Percentiles rank a stretch among this genome's conserved stretches.
Evolutionary conservation across 345 rosid species (phyloP).

Genomic region (Odontarrhena argentea): DNA sequence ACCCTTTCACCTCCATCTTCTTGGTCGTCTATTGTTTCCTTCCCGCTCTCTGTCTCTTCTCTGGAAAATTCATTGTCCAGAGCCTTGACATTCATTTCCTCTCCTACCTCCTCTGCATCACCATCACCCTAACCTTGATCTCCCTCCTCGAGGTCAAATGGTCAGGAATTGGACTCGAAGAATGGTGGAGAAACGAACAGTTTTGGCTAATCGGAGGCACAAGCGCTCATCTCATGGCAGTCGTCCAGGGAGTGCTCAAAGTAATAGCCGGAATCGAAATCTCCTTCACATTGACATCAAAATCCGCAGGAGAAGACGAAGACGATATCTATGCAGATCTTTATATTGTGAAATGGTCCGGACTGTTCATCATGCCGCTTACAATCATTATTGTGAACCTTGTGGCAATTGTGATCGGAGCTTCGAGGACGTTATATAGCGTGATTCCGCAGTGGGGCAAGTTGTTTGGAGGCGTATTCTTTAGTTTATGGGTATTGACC

Average conservation of each 20-base stretch:
- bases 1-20: constrained; percentile 87
- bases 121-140: constrained; percentile 58
- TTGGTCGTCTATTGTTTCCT: constrained; percentile 80
- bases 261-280: constrained; percentile 82
- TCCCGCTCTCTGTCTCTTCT: constrained; percentile 80
- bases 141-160: constrained; percentile 89
- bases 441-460: constrained; percentile 90
- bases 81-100: constrained; percentile 65
- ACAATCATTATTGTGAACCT: constrained; percentile 72
- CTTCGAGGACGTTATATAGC: constrained; percentile 70
- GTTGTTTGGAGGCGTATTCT: constrained; percentile 78
- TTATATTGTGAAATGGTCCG: constrained; percentile 85
- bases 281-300: constrained; percentile 75
- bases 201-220: constrained; percentile 95
- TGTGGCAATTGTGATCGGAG: constrained; percentile 67
- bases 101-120: constrained; percentile 65
- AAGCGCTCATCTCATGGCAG: constrained; percentile 86
- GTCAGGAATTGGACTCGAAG: constrained; percentile 85
- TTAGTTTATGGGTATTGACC: constrained; percentile 86
- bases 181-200: constrained; percentile 93
- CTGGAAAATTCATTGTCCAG: constrained; percentile 76
- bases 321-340: constrained; percentile 78
- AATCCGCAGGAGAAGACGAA: constrained; percentile 71
- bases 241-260: constrained; percentile 83
- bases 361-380: constrained; percentile 79